Conservation (phyloP, 331 rosid species). For the Arachis monticola region DNA sequence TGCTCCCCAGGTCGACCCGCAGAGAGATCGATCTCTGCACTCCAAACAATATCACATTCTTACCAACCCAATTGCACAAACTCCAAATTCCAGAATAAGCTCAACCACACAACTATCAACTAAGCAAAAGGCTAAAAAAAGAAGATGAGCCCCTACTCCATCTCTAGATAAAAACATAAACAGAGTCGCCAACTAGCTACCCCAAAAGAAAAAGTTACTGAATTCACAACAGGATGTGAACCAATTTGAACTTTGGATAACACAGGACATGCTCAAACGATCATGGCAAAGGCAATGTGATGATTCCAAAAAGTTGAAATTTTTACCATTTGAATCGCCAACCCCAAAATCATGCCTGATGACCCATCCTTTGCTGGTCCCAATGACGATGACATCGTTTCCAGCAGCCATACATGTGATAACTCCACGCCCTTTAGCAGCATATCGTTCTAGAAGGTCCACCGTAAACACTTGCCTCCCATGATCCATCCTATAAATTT, state of each 20-base stretch:
- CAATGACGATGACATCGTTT: conserved; percentile 84
- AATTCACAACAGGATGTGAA: neutral
- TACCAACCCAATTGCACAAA: conserved; percentile 29
- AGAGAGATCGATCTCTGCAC: conserved; percentile 80
- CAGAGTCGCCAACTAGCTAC: conserved; percentile 26
- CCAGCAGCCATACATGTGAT: conserved; percentile 95
- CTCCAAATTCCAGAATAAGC: conserved; percentile 28
- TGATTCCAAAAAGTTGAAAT: neutral
- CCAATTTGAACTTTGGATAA: neutral
- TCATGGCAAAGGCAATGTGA: neutral
- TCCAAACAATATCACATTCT: conserved; percentile 42
- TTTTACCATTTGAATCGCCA: conserved; percentile 78
- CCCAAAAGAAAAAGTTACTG: conserved; percentile 4
- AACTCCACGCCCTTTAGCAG: conserved; percentile 89
- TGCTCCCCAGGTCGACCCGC: conserved; percentile 91
- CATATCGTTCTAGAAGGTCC: conserved; percentile 90
- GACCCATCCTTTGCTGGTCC: conserved; percentile 98
- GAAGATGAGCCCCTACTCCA: conserved; percentile 28
- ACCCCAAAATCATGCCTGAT: conserved; percentile 93
- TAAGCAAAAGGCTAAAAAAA: neutral
- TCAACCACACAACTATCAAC: conserved; percentile 29
- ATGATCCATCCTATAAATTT: conserved; percentile 66
- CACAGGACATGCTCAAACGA: conserved; percentile 10
- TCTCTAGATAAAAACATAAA: conserved; percentile 6
- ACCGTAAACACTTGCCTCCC: conserved; percentile 90